Base-by-base conservation (phyloP, 2,329 filamentous ascomycete species). In the Rhytidhysteron rufulum region DNA sequence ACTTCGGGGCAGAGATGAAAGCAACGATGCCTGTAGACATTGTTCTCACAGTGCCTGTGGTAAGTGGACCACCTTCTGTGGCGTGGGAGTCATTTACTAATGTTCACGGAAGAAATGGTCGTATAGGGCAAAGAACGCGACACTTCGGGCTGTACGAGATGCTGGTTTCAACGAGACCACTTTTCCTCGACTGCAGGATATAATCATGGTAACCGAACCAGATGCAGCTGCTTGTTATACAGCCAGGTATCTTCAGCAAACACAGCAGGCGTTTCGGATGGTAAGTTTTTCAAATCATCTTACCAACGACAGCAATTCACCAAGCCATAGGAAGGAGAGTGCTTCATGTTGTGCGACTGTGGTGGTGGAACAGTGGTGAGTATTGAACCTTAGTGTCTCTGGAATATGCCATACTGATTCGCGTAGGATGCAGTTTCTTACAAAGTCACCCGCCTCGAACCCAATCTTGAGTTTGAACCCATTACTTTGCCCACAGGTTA, bases 221-320 rank as follows among this genome's bases (percentile, higher is more conserved):
- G 57, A 61, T 40, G 58, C 58, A 18, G 58, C 60, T 16, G 55
- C 58, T 13, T 33, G 58, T 0, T 60, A 56, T 32, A 54, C 55
- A 9, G 57, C 56, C 6, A 39, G 51, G 29, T 49, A 50, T 33
- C 34, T 55, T 15, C 50, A 50, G 21, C 43, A 56, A 15, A 43
- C 27, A 27, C n/a, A 46, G 3, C 9, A 37, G 9, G 34, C 25
- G 17, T 37, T 37, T 22, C 34, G 25, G 3, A 37, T 27, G 21
- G 34, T 37, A 27, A 29, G 20, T 21, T 11, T 11, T 13, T 13
- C n/a, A 21, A 22, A n/a, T n/a, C n/a, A n/a, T n/a, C n/a, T n/a
- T n/a, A n/a, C n/a, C n/a, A n/a, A n/a, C n/a, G n/a, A n/a, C n/a
- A n/a, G n/a, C n/a, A 27, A 7, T 27, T 27, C 7, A 13, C 13